phyloP scores from a whole-genome alignment of 139 green algal genomes.

The Parachlorella kessleri region DNA sequence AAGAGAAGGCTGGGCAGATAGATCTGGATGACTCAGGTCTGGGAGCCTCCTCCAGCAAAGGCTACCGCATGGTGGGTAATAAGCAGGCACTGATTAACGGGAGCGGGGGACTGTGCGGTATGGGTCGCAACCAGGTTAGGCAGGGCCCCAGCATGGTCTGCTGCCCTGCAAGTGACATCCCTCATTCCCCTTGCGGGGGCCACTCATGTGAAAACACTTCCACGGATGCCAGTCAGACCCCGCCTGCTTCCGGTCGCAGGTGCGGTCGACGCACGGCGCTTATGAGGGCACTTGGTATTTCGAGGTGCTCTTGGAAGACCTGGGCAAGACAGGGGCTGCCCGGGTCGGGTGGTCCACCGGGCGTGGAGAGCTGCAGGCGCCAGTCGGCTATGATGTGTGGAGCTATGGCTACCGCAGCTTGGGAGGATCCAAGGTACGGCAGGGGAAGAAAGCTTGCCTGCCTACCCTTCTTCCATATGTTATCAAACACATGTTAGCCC shows the following conservation, averaged over 20 bases:
- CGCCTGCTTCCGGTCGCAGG: constrained; percentile 40
- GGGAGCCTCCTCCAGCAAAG: constrained; percentile 63
- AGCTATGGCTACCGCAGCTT: constrained; percentile 79
- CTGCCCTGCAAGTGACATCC: neutral
- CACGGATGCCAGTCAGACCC: no score
- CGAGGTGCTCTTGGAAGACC: constrained; percentile 63
- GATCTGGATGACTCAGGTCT: constrained; percentile 59
- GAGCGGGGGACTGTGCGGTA: no score
- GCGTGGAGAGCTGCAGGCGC: constrained; percentile 79
- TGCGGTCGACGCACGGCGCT: constrained; percentile 68
- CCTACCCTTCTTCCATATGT: no score
- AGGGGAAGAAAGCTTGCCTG: no score
- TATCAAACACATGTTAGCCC: no score
- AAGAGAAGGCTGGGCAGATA: constrained; percentile 62
- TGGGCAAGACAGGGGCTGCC: constrained; percentile 69
- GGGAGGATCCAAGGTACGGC: constrained; percentile 63
- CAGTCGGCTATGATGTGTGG: constrained; percentile 65
- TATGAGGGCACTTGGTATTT: constrained; percentile 76
- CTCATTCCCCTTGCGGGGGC: neutral
- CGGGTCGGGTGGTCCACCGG: constrained; percentile 79
- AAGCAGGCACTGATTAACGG: no score
- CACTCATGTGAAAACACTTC: no score
- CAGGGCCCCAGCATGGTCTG: neutral
- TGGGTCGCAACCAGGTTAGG: no score
- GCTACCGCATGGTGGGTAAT: constrained; percentile 76